These are phyloP conservation scores for Macrolepiota fuliginosa DNA, from an alignment of 768 basidiomycete genomes.

Conservation along the genomic window DNA sequence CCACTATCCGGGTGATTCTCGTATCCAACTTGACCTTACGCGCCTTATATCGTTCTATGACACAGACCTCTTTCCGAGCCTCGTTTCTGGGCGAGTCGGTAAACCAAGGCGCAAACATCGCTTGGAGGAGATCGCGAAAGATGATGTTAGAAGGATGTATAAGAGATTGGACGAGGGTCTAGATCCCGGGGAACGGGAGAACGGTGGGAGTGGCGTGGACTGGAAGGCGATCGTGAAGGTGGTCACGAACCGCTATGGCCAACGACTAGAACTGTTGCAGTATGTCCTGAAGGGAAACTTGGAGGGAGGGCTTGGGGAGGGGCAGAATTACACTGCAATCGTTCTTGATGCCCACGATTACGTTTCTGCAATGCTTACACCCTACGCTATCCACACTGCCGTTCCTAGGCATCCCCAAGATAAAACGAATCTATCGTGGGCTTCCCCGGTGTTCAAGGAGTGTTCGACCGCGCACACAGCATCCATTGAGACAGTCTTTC, in stretches of 20 bases:
- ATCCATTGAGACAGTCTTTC: background rate
- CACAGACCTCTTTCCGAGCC: background rate
- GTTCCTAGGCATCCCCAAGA: background rate
- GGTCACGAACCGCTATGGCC: background rate
- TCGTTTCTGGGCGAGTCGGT: background rate
- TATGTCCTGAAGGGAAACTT: background rate
- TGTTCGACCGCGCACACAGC: background rate
- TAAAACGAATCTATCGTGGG: background rate
- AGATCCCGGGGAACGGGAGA: background rate
- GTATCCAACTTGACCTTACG: background rate
- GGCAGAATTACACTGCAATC: background rate
- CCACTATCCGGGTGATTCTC: background rate
- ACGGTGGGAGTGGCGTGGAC: background rate
- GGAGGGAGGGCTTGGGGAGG: background rate
- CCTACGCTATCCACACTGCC: background rate
- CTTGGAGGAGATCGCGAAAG: background rate
- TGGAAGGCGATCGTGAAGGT: background rate
- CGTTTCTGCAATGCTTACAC: background rate
- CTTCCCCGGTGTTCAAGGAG: background rate
- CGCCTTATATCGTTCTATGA: background rate
- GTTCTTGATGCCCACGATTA: background rate
- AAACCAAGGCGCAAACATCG: background rate
- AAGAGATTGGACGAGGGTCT: background rate
- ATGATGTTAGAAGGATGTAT: background rate
- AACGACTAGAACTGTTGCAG: background rate